Percentiles rank a stretch among this genome's conserved stretches.
These are phyloP conservation scores for Microcyclosporella mali DNA, from an alignment of 2,329 filamentous ascomycete genomes.

Conservation along the genomic window DNA sequence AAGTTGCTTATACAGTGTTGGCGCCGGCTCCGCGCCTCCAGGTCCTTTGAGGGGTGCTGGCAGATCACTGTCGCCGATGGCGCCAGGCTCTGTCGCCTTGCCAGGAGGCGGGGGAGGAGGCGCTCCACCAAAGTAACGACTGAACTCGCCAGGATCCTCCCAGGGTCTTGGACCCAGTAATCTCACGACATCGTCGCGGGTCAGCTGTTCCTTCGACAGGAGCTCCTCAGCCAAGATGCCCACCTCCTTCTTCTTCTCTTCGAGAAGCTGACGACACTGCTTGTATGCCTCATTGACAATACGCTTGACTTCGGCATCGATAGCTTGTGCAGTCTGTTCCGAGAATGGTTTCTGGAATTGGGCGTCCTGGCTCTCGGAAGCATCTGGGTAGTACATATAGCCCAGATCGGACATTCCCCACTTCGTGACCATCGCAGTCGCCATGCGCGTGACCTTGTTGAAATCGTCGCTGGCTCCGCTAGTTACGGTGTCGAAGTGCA, in stretches of 20 bases:
- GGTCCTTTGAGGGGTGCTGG: conserved; percentile 19
- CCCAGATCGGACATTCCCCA: conserved; percentile 98
- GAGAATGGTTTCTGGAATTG: conserved; percentile 92
- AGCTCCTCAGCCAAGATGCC: conserved; percentile 90
- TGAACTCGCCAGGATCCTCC: conserved; percentile 79
- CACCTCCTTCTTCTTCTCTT: conserved; percentile 80
- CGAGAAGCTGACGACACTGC: conserved; percentile 77
- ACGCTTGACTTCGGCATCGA: conserved; percentile 83
- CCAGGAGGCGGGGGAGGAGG: conserved; percentile 13
- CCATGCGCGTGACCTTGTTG: conserved; percentile 95
- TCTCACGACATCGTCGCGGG: conserved; percentile 85
- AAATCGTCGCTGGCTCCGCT: conserved; percentile 95
- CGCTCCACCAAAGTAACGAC: conserved; percentile 72
- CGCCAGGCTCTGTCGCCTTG: conserved; percentile 10
- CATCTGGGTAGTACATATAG: conserved; percentile 78
- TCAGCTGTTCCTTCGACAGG: conserved; percentile 82
- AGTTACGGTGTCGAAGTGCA: conserved; percentile 95
- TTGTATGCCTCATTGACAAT: conserved; percentile 91
- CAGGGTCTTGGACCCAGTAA: conserved; percentile 80
- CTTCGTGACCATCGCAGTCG: conserved; percentile 96
- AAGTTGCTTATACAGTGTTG: conserved; percentile 24
- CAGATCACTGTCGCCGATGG: conserved; percentile 12
- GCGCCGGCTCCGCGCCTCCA: conserved; percentile 20
- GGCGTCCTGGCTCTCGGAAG: conserved; percentile 40
- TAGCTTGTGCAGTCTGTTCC: conserved; percentile 84